Evolutionary conservation across 495 filamentous ascomycete genomes (phyloP).

Genomic region (Podospora tetraspora): DNA sequence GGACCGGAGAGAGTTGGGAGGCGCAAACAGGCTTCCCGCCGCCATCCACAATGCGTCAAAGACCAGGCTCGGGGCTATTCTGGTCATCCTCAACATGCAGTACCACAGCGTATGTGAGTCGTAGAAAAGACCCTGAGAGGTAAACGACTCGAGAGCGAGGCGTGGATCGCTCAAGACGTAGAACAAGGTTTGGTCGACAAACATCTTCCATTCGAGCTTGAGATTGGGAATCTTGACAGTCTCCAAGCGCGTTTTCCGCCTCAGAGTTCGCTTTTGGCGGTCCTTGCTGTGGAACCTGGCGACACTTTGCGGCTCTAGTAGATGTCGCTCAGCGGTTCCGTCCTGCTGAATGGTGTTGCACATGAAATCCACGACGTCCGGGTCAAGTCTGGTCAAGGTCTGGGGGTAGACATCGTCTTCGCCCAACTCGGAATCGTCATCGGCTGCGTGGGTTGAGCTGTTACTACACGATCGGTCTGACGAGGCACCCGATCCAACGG

Average conservation of each 20-base stretch:
- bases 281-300: conserved; percentile 23
- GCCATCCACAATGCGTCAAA: conserved; percentile 75
- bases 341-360: conserved; percentile 51
- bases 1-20: conserved; percentile 52
- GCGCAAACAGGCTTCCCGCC: conserved; percentile 60
- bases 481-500: conserved; percentile 6
- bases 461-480: conserved; percentile 19
- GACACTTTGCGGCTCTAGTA: conserved; percentile 38
- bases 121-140: conserved; percentile 38
- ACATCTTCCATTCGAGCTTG: conserved; percentile 48
- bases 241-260: conserved; percentile 28
- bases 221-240: conserved; percentile 20
- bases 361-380: conserved; percentile 47
- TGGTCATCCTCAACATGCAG: conserved; percentile 49
- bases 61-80: conserved; percentile 49
- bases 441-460: conserved; percentile 12
- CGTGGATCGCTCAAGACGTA: conserved; percentile 63
- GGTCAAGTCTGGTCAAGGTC: conserved; percentile 37
- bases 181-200: conserved; percentile 69
- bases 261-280: conserved; percentile 33
- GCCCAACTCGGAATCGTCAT: conserved; percentile 31
- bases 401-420: conserved; percentile 40
- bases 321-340: conserved; percentile 42
- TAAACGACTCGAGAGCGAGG: conserved; percentile 63
- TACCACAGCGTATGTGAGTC: conserved; percentile 50